phyloP scores from a whole-genome alignment of 352 stramenopile genomes.

The Phytopythium litorale region DNA sequence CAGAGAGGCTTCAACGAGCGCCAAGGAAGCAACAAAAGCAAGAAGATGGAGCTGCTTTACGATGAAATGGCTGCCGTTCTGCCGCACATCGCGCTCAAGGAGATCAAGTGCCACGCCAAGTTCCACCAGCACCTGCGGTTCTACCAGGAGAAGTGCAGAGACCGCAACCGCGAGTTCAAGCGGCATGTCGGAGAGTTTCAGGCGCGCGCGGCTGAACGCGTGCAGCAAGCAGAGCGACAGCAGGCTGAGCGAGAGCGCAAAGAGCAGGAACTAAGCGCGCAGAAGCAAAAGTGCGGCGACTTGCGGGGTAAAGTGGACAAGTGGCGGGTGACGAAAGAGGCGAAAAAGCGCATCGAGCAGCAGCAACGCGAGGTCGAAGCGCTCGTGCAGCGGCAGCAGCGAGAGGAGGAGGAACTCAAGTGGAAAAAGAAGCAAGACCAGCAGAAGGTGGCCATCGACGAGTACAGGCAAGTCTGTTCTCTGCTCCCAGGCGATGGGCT shows the following conservation, averaged over 20 bases:
- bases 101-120: slow-evolving; percentile 52
- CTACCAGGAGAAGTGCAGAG: slow-evolving; percentile 46
- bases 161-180: slow-evolving; percentile 42
- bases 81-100: slow-evolving; percentile 20
- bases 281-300: slow-evolving; percentile 36
- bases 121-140: slow-evolving; percentile 61
- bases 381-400: slow-evolving; percentile 31
- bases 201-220: slow-evolving; percentile 20
- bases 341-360: slow-evolving; percentile 45
- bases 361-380: slow-evolving; percentile 55
- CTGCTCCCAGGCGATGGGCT: background rate
- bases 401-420: slow-evolving; percentile 33
- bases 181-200: slow-evolving; percentile 29
- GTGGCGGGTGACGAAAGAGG: slow-evolving; percentile 51
- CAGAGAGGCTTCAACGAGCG: slow-evolving; percentile 44
- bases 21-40: slow-evolving; percentile 12
- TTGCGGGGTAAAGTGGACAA: slow-evolving; percentile 41
- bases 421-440: slow-evolving; percentile 42
- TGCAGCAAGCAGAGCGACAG: slow-evolving; percentile 18
- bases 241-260: slow-evolving; percentile 25
- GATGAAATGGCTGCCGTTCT: slow-evolving; percentile 48
- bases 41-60: slow-evolving; percentile 56
- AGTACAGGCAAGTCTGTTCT: slow-evolving; percentile 40
- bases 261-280: slow-evolving; percentile 25
- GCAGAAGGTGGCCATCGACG: slow-evolving; percentile 45